Evolutionary conservation across 352 stramenopile genomes (phyloP), one percentile per base, ranked within the genome.

Genomic region (Blastocystis sp.): DNA sequence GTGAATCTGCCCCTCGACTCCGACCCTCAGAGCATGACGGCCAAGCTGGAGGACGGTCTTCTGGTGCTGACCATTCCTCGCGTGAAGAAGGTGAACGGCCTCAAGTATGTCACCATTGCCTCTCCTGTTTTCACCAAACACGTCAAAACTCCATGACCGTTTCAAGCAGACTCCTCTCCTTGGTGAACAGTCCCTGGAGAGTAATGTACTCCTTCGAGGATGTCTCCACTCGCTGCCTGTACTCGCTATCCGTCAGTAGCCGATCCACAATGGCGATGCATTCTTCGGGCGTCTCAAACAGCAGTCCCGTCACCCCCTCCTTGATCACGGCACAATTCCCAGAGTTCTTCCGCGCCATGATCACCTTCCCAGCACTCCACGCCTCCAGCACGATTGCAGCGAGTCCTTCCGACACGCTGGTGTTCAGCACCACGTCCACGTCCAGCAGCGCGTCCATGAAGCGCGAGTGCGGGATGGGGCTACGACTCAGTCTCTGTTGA

Each of bases 11-110:
- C 78, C 14, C 38, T 88, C 10, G 67, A 88, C 60, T 69, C 64
- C 1, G 78, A 88, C 60, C 23, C 78, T 2, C 48, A 74, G 38
- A 34, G 66, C 10, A 88, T 88, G 78, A 52, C 48, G 14, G 78
- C 78, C 52, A 74, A 70, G 40, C 38, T 88, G 11, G 78, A 88
- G 23, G 67, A 88, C 41, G 78, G 78, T 41, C 62, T 88, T 5
- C 78, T 88, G 3, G 52, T 88, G 34, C 53, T 88, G n/a, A 76
- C 78, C 11, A 77, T 88, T 84, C 74, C 74, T 48, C 74, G 74
- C 69, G 53, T 84, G 59, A 84, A 84, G 53, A 62, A 67, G 9
- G 40, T 62, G 21, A 52, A 84, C 14, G 74, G 74, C 17, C 52
- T 59, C 23, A 84, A 62, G 21, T 67, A 62, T 19, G 43, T 84